Conservation (phyloP, 768 basidiomycete species). For the Phylloporus sp. region DNA sequence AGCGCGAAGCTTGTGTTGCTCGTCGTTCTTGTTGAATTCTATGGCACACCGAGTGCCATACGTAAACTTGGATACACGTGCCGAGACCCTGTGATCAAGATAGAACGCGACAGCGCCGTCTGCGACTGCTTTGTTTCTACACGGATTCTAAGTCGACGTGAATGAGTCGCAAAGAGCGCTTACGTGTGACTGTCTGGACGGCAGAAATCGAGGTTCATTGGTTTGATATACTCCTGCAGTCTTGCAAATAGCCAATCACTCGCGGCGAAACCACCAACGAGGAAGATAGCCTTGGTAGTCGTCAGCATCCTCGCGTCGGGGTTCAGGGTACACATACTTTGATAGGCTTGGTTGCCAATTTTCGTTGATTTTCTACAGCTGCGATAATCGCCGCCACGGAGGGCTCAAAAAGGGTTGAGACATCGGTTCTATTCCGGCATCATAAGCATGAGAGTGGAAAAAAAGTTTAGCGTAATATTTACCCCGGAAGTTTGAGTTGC, state of each 20-base stretch:
- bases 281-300: slow-evolving; percentile 32
- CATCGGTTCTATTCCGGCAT: slow-evolving; percentile 20
- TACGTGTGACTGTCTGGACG: slow-evolving; percentile 53
- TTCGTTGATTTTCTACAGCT: slow-evolving; percentile 23
- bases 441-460: neutral
- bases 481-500: slow-evolving; percentile 42
- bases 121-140: slow-evolving; percentile 46
- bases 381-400: slow-evolving; percentile 20
- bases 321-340: slow-evolving; percentile 14
- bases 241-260: slow-evolving; percentile 40
- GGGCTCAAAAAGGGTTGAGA: slow-evolving; percentile 30
- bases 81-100: slow-evolving; percentile 39
- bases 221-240: slow-evolving; percentile 31
- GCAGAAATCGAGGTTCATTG: slow-evolving; percentile 37
- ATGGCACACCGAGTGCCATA: slow-evolving; percentile 36
- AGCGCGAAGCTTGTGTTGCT: slow-evolving; percentile 29
- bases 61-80: slow-evolving; percentile 36
- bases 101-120: slow-evolving; percentile 44
- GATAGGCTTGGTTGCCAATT: slow-evolving; percentile 18
- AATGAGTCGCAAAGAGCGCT: slow-evolving; percentile 10
- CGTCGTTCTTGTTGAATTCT: slow-evolving; percentile 27
- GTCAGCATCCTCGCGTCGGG: slow-evolving; percentile 1
- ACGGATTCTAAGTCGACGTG: neutral
- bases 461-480: neutral
- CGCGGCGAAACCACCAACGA: slow-evolving; percentile 45